Base-by-base conservation (phyloP, 768 basidiomycete genomes). In the Rhodotorula kratochvilovae region DNA sequence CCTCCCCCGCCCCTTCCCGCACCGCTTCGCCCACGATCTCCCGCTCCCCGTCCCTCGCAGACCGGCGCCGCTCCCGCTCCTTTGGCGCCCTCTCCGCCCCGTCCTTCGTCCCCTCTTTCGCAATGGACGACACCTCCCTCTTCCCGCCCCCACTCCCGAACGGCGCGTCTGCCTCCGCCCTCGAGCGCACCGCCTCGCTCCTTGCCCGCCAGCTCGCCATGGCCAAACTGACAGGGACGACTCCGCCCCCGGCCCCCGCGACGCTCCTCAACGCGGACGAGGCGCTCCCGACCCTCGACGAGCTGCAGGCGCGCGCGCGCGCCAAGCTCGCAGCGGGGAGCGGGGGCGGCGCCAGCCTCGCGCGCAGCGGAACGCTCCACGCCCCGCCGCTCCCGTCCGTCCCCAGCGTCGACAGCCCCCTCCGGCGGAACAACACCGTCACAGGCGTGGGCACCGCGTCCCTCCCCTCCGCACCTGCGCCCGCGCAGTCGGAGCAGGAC, bases 221-320 rank as follows among this genome's bases (percentile, higher is more conserved):
- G 65, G 72, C 77, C 1, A 76, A 76, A 35, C 69, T 77, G 29
- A 76, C 74, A 27, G 77, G 77, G 27, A 68, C 69, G 19, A 60
- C 66, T 0, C 69, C 67, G 1, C 68, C 69, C 23, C 61, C 68
- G 13, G 69, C 68, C 25, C 66, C 59, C 2, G 48, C 53, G 12
- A n/a, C 23, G 25, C 57, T 36, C 35, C 70, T 67, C 54, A 43
- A 50, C 8, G 35, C 57, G 25, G 58, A 58, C 23, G 64, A 68
- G 61, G 61, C 70, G 1, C 60, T 75, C 3, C 76, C 71, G n/a
- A 67, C 71, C 13, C 57, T 77, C 15, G 73, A 61, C 17, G 73
- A 75, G 45, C 61, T 77, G 42, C 73, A 72, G 59, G 59, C 62
- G 25, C 63, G 75, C 25, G 73, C 71, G 16, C 31, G 66, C 12